A percentile compares a stretch with the other conserved stretches of the same genome.
These are phyloP conservation scores for Colletotrichum ledebouriae DNA, from an alignment of 2,329 filamentous ascomycete genomes.

Conservation along the genomic window DNA sequence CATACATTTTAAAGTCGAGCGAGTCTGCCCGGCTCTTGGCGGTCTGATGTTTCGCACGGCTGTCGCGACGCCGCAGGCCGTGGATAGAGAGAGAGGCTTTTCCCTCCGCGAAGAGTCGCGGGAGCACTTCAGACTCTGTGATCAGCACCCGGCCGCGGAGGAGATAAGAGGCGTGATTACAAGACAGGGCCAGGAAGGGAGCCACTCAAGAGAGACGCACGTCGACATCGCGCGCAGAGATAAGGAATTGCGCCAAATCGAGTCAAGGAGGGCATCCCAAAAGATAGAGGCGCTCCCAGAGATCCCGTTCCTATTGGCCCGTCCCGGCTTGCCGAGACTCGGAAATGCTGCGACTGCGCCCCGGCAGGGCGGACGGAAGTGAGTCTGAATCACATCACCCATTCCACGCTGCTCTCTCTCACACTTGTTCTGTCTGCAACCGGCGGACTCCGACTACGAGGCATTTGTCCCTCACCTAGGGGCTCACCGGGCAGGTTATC, in stretches of 20 bases:
- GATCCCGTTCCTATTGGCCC: slow-evolving; percentile 23
- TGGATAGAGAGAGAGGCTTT: slow-evolving; percentile 21
- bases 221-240: slow-evolving; percentile 22
- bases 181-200: background rate
- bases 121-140: too few relatives aligned
- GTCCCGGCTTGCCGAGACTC: slow-evolving; percentile 28
- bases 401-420: background rate
- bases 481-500: slow-evolving; percentile 19
- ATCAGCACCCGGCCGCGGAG: background rate
- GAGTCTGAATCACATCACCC: background rate
- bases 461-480: background rate
- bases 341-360: slow-evolving; percentile 28
- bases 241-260: slow-evolving; percentile 30
- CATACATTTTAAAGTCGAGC: too few relatives aligned
- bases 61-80: background rate
- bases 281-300: slow-evolving; percentile 25
- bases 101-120: too few relatives aligned
- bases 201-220: slow-evolving; percentile 18
- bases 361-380: slow-evolving; percentile 6
- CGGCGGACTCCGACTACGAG: slow-evolving; percentile 35
- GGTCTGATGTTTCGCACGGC: background rate
- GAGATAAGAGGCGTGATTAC: slow-evolving; percentile 25
- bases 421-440: slow-evolving; percentile 3
- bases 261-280: slow-evolving; percentile 10
- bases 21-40: background rate